Evolutionary conservation across 2,329 filamentous ascomycete genomes (phyloP).

Genomic region (Leptographium radiaticola): DNA sequence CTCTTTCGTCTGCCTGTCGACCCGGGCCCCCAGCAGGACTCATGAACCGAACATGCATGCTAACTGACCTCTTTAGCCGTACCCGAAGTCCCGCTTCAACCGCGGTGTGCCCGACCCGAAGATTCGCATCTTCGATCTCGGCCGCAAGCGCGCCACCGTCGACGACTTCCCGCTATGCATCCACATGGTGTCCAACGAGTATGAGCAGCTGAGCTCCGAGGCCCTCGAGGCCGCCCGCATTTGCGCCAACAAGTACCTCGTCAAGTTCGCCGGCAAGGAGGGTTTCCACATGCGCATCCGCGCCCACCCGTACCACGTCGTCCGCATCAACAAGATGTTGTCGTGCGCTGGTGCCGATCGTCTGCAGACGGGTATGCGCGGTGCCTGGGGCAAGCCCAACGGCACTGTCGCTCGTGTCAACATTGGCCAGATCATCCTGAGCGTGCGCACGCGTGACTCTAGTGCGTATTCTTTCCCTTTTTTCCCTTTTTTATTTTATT

Average conservation of each 20-base stretch:
- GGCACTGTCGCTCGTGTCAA: slow-evolving; percentile 98
- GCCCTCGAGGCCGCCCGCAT: slow-evolving; percentile 99
- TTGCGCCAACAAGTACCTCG: slow-evolving; percentile 84
- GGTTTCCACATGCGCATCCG: slow-evolving; percentile 64
- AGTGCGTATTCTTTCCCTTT: slow-evolving; percentile 35
- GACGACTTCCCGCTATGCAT: slow-evolving; percentile 99
- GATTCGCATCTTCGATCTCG: slow-evolving; percentile 97
- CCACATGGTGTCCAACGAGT: slow-evolving; percentile 99
- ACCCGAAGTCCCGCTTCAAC: slow-evolving; percentile 99
- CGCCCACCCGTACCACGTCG: slow-evolving; percentile 98
- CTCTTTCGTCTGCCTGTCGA: not conserved
- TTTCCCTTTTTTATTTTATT: not conserved
- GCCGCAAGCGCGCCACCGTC: slow-evolving; percentile 95
- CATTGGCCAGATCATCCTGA: slow-evolving; percentile 98
- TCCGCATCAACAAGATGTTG: slow-evolving; percentile 99
- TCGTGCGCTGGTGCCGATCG: slow-evolving; percentile 99
- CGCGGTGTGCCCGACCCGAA: slow-evolving; percentile 83
- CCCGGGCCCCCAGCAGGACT: no score
- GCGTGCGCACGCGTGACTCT: slow-evolving; percentile 89
- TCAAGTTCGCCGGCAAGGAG: slow-evolving; percentile 61
- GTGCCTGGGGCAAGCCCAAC: slow-evolving; percentile 99
- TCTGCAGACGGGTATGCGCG: slow-evolving; percentile 99
- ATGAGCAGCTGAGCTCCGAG: slow-evolving; percentile 99
- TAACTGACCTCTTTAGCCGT: slow-evolving; percentile 47
- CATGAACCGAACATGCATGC: not conserved